phyloP scores from a whole-genome alignment of 2,329 filamentous ascomycete genomes.

The Juglanconis sp. region DNA sequence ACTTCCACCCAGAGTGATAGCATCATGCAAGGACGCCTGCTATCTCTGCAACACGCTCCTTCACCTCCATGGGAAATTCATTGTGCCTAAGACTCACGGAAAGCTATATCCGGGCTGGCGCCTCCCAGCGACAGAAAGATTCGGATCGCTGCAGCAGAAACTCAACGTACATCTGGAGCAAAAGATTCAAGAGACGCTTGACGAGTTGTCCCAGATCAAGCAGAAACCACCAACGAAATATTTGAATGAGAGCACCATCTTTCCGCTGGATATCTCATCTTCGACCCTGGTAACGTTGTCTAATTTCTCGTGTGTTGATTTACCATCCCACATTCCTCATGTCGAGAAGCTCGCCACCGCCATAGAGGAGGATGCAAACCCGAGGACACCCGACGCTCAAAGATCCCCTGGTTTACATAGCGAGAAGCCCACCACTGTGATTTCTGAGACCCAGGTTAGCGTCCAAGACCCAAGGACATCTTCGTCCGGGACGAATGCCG shows the following conservation, averaged over 20 bases:
- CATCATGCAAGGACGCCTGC: constrained; percentile 48
- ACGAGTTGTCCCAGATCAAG: neutral
- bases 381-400: no score
- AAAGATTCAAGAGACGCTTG: neutral
- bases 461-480: neutral
- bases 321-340: neutral
- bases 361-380: no score
- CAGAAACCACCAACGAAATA: neutral
- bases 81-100: constrained; percentile 40
- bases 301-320: neutral
- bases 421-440: neutral
- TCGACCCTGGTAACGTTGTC: neutral
- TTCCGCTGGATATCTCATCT: neutral
- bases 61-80: constrained; percentile 35
- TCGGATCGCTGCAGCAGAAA: neutral
- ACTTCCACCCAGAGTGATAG: constrained; percentile 39
- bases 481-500: neutral
- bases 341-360: neutral
- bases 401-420: no score
- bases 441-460: neutral
- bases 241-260: constrained; percentile 10
- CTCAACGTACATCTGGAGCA: constrained; percentile 4
- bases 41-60: constrained; percentile 49
- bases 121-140: constrained; percentile 27
- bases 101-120: constrained; percentile 44